These are phyloP conservation scores for Pachysandra terminalis DNA, from an alignment of 164 flowering plant genomes.

Conservation along the genomic window DNA sequence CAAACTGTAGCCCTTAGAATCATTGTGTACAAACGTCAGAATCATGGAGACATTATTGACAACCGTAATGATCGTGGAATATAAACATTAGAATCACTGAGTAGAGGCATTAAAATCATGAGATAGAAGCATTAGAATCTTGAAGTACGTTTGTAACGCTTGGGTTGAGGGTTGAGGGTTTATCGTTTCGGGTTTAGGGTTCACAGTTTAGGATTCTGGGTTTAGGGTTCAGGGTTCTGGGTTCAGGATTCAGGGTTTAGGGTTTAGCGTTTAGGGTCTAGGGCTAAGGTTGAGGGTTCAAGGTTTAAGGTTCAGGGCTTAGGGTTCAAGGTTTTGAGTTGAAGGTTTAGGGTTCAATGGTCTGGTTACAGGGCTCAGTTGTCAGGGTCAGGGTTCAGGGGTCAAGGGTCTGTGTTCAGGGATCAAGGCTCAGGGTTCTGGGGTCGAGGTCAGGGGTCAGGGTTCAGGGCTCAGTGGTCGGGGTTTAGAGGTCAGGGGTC, in stretches of 20 bases:
- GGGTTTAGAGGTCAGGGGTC: conserved; percentile 2
- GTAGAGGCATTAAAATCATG: no score
- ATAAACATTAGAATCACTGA: no score
- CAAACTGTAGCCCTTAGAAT: no score
- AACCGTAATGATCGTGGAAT: no score
- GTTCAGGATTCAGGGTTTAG: no score
- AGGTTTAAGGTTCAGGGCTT: neutral
- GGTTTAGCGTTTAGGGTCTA: conserved; percentile 2
- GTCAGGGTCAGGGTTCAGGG: neutral
- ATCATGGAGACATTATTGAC: no score
- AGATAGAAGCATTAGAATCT: no score
- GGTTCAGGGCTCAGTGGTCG: neutral
- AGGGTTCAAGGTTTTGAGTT: neutral
- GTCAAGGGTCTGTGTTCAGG: neutral
- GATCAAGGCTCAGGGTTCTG: conserved; percentile 5
- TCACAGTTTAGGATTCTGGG: neutral
- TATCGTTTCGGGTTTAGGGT: neutral
- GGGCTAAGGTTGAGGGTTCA: neutral
- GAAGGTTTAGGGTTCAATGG: neutral
- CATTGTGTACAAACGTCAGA: no score
- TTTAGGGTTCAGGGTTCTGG: no score
- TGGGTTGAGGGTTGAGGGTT: no score
- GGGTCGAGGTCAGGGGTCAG: neutral
- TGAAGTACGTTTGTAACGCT: no score
- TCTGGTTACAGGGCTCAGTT: neutral